These are phyloP conservation scores for Acanthamoeba healyi DNA, from an alignment of 208 protist species.

Conservation along the genomic window DNA sequence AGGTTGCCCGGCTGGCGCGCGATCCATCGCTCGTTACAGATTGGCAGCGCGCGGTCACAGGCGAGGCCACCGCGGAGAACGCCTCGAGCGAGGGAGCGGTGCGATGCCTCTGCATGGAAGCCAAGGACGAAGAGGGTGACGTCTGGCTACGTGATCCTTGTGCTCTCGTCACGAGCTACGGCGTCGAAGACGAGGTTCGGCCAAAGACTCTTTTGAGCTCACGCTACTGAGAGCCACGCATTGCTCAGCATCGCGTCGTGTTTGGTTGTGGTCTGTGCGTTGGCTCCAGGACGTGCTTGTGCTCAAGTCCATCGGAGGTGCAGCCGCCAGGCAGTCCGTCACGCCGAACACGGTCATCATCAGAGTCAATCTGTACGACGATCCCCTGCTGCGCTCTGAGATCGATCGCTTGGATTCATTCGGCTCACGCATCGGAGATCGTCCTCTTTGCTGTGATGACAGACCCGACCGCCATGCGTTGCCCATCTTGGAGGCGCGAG, in stretches of 20 bases:
- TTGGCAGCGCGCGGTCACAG: too few relatives aligned
- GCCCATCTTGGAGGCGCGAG: background rate
- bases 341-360: background rate
- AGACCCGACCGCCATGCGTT: background rate
- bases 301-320: background rate
- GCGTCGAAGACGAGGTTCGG: slow-evolving; percentile 15
- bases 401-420: too few relatives aligned
- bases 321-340: background rate
- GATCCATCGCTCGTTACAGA: background rate
- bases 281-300: background rate
- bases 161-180: background rate
- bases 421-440: too few relatives aligned
- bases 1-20: background rate
- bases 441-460: too few relatives aligned
- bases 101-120: background rate
- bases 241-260: background rate
- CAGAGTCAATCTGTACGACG: slow-evolving; percentile 12
- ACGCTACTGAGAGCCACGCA: too few relatives aligned
- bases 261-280: background rate
- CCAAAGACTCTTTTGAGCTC: background rate
- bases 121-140: slow-evolving; percentile 18
- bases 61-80: background rate
- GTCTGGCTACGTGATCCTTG: slow-evolving; percentile 16
- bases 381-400: too few relatives aligned
- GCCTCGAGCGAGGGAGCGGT: background rate